Base-by-base conservation (phyloP, 169 alveolate species). In the Cryptosporidium sp. region DNA sequence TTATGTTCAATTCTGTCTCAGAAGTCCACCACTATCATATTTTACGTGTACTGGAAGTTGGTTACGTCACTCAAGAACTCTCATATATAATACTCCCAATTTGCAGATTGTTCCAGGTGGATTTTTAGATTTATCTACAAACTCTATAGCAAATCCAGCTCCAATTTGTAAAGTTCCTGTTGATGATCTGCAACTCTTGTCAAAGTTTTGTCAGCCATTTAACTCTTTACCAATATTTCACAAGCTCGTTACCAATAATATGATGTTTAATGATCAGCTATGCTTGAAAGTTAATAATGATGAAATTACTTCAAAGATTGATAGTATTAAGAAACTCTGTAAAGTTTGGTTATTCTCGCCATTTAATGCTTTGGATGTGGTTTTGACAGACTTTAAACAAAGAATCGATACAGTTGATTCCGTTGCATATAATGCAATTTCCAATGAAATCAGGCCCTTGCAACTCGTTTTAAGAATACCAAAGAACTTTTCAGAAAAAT, bases 51-150 rank as follows among this genome's bases (percentile, higher is more conserved):
- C 48, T 43, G 89, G 75, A 26, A 80, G 75, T 48, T 80, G 89
- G 89, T 3, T 80, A 12, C 41, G 75, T 14, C 61, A 59, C 29
- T 21, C 70, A 5, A 80, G 55, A 62, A 80, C 89, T 3, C 68
- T 80, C 1, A 48, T 80, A 10, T 80, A 80, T 41, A 65, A 52
- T 67, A 80, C 89, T 14, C 89, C 89, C 7, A 80, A 41, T 4
- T 18, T 80, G 10, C 48, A 37, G 16, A 52, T 80, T n/a, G 89
- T 80, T 21, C 89, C 89, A 5, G 89, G 89, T 45, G 89, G 89
- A 9, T 80, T 80, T 62, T 45, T 80, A 26, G 89, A 80, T 31
- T 48, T 55, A 18, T 21, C 31, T 7, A 59, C 23, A 23, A 80
- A 62, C n/a, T 33, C 73, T 5, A 67, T 80, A n/a, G 89, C 65